Evolutionary conservation across 768 basidiomycete species (phyloP).

Genomic region (Xerocomellus amylosporus): DNA sequence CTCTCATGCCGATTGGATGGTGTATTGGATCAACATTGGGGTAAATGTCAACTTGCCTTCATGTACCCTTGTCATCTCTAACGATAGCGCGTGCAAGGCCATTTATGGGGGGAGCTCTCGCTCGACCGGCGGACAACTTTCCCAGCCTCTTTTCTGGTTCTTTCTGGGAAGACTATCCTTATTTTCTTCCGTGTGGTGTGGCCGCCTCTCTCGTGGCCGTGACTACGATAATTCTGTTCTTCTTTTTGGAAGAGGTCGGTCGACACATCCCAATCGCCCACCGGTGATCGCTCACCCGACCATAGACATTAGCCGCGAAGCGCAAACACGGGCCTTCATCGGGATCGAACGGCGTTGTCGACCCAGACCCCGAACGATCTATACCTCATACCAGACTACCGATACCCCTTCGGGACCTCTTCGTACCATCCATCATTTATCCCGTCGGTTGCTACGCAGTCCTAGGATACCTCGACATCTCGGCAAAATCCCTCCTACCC

Average conservation of each 20-base stretch:
- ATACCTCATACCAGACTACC: constrained; percentile 22
- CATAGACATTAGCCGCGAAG: constrained; percentile 12
- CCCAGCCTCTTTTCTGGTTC: constrained; percentile 43
- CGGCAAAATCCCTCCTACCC: constrained; percentile 37
- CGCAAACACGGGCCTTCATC: background rate
- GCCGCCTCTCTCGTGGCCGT: constrained; percentile 50
- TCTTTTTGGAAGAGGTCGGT: constrained; percentile 56
- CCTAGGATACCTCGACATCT: constrained; percentile 39
- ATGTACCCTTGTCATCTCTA: background rate
- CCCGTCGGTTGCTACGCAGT: constrained; percentile 35
- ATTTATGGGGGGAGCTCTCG: constrained; percentile 53
- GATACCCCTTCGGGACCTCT: constrained; percentile 42
- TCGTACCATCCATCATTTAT: constrained; percentile 32
- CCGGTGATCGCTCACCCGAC: constrained; percentile 5
- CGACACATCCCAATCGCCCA: too few relatives aligned
- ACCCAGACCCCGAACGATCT: constrained; percentile 3
- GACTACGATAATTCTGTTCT: constrained; percentile 39
- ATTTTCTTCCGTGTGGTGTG: constrained; percentile 65
- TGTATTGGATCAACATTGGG: constrained; percentile 34
- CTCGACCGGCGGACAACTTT: constrained; percentile 52
- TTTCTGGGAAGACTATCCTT: constrained; percentile 52
- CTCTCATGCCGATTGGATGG: constrained; percentile 32
- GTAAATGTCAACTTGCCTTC: constrained; percentile 19
- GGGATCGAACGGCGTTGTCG: background rate
- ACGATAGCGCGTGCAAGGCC: constrained; percentile 9